Evolutionary conservation across 2,329 filamentous ascomycete genomes (phyloP).

Genomic region (Apiospora kogelbergensis): DNA sequence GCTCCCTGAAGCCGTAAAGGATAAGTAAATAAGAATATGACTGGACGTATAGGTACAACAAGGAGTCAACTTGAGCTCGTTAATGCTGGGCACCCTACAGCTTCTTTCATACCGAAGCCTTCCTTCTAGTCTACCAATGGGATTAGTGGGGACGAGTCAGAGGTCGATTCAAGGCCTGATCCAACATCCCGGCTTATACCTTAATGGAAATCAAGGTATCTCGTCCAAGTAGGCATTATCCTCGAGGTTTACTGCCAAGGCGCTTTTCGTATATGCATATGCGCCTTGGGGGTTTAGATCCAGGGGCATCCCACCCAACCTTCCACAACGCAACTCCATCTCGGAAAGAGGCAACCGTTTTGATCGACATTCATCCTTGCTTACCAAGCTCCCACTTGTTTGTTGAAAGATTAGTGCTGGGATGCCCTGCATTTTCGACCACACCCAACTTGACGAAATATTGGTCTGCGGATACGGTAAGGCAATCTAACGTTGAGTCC

Average conservation of each 20-base stretch:
- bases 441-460: too few species aligned
- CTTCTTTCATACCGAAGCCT: background rate
- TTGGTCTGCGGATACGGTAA: too few species aligned
- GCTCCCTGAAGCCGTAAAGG: too few species aligned
- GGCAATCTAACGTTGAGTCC: too few species aligned
- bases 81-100: background rate
- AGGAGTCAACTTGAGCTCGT: background rate
- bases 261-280: background rate
- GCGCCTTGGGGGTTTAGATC: background rate
- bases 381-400: too few species aligned
- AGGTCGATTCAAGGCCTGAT: background rate
- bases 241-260: background rate
- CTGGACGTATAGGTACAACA: background rate
- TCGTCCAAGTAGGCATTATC: background rate
- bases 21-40: background rate
- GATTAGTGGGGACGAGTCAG: background rate
- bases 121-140: background rate
- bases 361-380: too few species aligned
- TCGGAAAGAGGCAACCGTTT: too few species aligned
- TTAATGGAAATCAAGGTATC: background rate
- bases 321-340: too few species aligned
- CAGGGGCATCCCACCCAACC: background rate
- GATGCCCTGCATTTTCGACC: too few species aligned
- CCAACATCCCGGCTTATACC: background rate
- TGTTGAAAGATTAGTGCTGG: too few species aligned